phyloP scores from a whole-genome alignment of 2,329 filamentous ascomycete genomes.

The Achaetomium macrosporum region DNA sequence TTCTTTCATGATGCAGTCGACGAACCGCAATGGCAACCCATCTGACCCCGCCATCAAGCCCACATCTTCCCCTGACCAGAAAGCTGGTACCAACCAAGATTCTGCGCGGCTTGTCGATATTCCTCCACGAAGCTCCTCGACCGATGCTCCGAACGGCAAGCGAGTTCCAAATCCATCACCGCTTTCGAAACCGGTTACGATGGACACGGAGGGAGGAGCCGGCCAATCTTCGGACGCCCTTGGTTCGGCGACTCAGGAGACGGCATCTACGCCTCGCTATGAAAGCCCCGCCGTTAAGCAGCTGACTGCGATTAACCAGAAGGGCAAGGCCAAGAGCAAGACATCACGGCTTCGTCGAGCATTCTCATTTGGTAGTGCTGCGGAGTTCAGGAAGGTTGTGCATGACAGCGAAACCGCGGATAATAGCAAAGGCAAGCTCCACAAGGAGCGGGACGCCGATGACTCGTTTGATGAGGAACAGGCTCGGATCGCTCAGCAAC shows the following conservation, averaged over 20 bases:
- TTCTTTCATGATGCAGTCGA: slow-evolving; percentile 41
- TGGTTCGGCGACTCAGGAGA: slow-evolving; percentile 24
- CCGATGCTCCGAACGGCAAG: slow-evolving; percentile 54
- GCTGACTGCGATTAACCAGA: slow-evolving; percentile 79
- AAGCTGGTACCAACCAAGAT: slow-evolving; percentile 45
- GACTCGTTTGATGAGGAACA: slow-evolving; percentile 82
- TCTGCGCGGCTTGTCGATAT: slow-evolving; percentile 51
- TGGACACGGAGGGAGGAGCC: slow-evolving; percentile 46
- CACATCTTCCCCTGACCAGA: slow-evolving; percentile 43
- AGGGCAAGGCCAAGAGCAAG: slow-evolving; percentile 73
- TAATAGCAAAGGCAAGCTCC: slow-evolving; percentile 49
- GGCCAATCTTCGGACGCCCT: slow-evolving; percentile 26
- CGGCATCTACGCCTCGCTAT: slow-evolving; percentile 30
- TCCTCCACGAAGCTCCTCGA: slow-evolving; percentile 56
- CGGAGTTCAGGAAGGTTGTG: slow-evolving; percentile 75
- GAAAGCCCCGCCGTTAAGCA: slow-evolving; percentile 75
- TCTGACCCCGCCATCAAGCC: slow-evolving; percentile 48
- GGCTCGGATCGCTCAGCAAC: slow-evolving; percentile 81
- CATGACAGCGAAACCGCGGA: slow-evolving; percentile 45
- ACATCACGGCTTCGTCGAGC: slow-evolving; percentile 79
- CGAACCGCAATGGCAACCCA: slow-evolving; percentile 51
- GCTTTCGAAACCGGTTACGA: slow-evolving; percentile 63
- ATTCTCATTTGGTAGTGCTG: slow-evolving; percentile 94
- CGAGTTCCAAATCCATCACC: slow-evolving; percentile 64
- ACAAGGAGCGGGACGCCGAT: slow-evolving; percentile 56